Conservation (phyloP, 495 filamentous ascomycete species). For the Hypoxylon subgilvum region DNA sequence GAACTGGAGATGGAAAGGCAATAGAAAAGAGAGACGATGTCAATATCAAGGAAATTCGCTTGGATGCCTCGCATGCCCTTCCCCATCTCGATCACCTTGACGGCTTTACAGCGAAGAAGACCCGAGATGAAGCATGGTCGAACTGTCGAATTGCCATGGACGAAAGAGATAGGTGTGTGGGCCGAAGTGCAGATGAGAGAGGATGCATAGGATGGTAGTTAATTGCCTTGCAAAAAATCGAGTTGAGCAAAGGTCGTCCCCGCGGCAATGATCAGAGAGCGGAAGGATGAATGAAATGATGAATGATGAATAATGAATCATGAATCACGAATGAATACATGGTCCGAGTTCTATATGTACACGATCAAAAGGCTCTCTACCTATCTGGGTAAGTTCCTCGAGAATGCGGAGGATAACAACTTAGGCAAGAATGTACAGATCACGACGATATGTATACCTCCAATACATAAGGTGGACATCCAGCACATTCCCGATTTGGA, state of each 20-base stretch:
- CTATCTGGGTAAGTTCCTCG: conserved; percentile 6
- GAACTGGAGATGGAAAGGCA: conserved; percentile 38
- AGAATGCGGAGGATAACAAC: conserved; percentile 40
- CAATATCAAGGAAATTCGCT: conserved; percentile 41
- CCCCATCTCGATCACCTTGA: conserved; percentile 18
- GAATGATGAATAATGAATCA: no score
- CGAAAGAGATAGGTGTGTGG: conserved; percentile 25
- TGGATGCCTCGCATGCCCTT: conserved; percentile 13
- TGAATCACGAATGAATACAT: no score
- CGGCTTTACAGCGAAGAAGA: conserved; percentile 33
- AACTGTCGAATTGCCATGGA: conserved; percentile 30
- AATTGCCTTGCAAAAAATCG: conserved; percentile 14
- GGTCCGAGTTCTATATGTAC: no score
- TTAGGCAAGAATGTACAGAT: conserved; percentile 28
- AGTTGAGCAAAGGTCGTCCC: no score
- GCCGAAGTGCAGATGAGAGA: conserved; percentile 32
- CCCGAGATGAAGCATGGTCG: conserved; percentile 36
- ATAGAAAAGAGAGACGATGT: conserved; percentile 38
- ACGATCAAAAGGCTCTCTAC: background rate
- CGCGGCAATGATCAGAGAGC: conserved; percentile 11
- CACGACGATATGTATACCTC: no score
- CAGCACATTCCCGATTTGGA: conserved; percentile 48
- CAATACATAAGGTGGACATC: no score
- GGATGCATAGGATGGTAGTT: conserved; percentile 26
- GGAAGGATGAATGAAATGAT: no score